Percentiles rank a stretch among this genome's conserved stretches.
These are phyloP conservation scores for Triticum urartu DNA, from an alignment of 176 grass and related monocot species.

Conservation along the genomic window DNA sequence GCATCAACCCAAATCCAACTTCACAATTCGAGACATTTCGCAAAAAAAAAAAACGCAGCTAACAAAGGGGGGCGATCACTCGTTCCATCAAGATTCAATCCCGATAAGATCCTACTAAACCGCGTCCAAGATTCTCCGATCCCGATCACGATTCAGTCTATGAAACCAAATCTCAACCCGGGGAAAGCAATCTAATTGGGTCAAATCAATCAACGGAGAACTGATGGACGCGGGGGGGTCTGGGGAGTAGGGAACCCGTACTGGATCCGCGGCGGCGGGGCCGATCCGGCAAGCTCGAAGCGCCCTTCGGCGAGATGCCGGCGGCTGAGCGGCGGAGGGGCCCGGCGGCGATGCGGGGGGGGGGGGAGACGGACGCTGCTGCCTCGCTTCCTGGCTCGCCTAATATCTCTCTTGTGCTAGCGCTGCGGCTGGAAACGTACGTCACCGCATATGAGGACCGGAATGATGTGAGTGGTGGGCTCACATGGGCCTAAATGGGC, in stretches of 20 bases:
- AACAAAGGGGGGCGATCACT: not conserved
- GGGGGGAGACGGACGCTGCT: not conserved
- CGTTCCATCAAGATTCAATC: not conserved
- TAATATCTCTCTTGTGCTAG: not conserved
- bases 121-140: not conserved
- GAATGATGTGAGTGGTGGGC: not conserved
- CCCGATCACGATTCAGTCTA: not conserved
- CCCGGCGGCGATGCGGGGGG: not conserved
- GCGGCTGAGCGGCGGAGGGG: not conserved
- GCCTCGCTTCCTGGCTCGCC: not conserved
- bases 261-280: not conserved
- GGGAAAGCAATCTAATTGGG: not conserved
- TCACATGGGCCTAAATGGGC: not conserved
- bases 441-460: not conserved
- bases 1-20: not conserved
- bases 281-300: not conserved
- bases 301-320: not conserved
- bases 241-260: not conserved
- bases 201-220: not conserved
- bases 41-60: not conserved
- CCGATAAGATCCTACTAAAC: not conserved
- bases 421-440: not conserved
- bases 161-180: not conserved
- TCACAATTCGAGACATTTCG: not conserved
- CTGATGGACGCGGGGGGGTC: not conserved